Base-by-base conservation (phyloP, 208 protist species). In the Leishmania lainsoni region DNA sequence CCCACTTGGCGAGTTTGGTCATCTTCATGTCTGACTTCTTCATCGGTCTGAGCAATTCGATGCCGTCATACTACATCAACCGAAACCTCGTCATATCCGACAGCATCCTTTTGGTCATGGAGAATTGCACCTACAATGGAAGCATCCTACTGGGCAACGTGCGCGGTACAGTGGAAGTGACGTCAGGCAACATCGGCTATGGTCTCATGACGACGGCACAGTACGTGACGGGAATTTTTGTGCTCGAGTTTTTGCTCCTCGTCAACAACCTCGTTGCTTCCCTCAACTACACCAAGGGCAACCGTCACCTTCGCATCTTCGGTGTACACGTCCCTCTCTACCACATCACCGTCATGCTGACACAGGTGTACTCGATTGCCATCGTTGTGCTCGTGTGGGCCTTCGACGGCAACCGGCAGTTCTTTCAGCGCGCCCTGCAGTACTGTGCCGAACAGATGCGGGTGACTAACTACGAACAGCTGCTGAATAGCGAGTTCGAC, bases 301-400 rank as follows among this genome's bases (percentile, higher is more conserved):
- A 89, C 81, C 88, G 91, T 26, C 90, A 97, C 81, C 79, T 95
- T 26, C 91, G 92, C 29, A 35, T 96, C 16, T 90, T 90, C 65
- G 91, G 94, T 70, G 83, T 95, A 3, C 92, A 96, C 85, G 77
- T 97, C 56, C 92, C 94, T 12, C 70, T 95, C 17, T 95, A 95
- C 85, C 93, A 94, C 84, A 92, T 95, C 69, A 74, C 86, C n/a
- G 82, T 89, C 35, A 81, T 83, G 45, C 81, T 92, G 63, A 86
- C 92, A 20, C 92, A 91, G 76, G 52, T 93, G 35, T 93, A 91
- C 83, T 88, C 76, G 80, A 81, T 96, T 52, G 84, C 86, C 35
- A 85, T 96, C 61, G 86, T 92, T 52, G 81, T 90, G 26, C 35
- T 92, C 3, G 90, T 90, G 78, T 94, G 87, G 84, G 65, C 87